Evolutionary conservation across 208 protist species (phyloP), one percentile per base, ranked within the genome.

Genomic region (Acanthamoeba castellanii): DNA sequence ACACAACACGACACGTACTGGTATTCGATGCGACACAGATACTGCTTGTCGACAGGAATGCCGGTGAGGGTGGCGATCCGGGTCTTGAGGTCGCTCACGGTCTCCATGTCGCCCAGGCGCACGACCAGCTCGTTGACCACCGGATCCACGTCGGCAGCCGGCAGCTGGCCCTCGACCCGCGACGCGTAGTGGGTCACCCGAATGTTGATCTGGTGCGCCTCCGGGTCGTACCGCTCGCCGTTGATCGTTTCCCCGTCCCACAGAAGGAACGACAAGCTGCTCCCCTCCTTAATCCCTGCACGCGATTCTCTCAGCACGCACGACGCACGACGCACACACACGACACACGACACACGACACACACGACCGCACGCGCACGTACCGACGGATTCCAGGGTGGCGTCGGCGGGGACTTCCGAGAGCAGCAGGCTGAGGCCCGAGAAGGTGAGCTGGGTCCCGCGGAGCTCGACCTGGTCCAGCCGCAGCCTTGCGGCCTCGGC

Each of bases 221-320:
- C 76, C 3, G 76, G 76, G 22, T 85, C 76, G 47, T 85, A 90
- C 2, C 5, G 2, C n/a, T 90, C 57, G 82, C 82, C 82, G 22
- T 68, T 90, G 52, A 90, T 90, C 6, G 82, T 70, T 30, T 90
- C 55, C 3, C 82, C 82, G 37, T 90, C 82, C 82, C 82, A 90
- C 8, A 68, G 9, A 7, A 90, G 82, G 16, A 90, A 8, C 20
- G 76, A 85, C 6, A 85, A 30, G n/a, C 76, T 85, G n/a, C 76
- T 85, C 4, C 76, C 76, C 47, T 85, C 76, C 22, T 50, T 57
- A 13, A 85, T 85, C 2, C 76, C 76, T 78, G 70, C 59, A 66
- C 22, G 11, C 50, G 13, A 55, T 16, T 55, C 8, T 55, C 50
- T 55, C 50, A 55, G 50, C 50, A 25, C 59, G 22, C 52, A 57